Base-by-base conservation (phyloP, 805 yeast species). In the Candida railenensis region DNA sequence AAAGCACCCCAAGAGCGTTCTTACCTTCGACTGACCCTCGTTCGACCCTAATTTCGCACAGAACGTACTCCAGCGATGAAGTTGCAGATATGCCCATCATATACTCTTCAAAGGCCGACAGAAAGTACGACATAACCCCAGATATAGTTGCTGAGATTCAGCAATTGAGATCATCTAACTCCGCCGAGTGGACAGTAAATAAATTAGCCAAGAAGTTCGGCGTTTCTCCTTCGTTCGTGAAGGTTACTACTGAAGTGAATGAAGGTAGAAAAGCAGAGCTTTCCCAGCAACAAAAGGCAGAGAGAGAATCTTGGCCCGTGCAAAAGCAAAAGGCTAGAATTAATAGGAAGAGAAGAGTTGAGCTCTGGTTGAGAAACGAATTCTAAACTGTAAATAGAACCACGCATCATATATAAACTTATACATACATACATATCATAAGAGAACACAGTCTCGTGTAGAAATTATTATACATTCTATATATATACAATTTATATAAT, bases 1-100 rank as follows among this genome's bases (percentile, higher is more conserved):
- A 80, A 63, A 77, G 69, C 61, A 83, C 94, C 2, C 95, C 96
- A 15, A 74, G 73, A 44, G 81, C 83, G 2, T 88, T 88, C 61
- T 63, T 88, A 47, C 89, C 94, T 9, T 52, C 66, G 4, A 65
- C 63, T 37, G 89, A 87, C 58, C 80, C 82, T 37, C 76, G 94
- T 53, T 71, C 74, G 44, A 66, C 62, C 2, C 54, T 73, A 9
- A 65, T 60, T 20, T 55, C 46, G 15, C 57, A 62, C 33, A 71
- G 66, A 11, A 44, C 53, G 1, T 67, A 61, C 55, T 61, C 69
- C 14, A 54, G 55, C 30, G 65, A 66, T 38, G 69, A 68, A 48
- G 55, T 72, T 46, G 57, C 58, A 21, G 62, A 69, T 45, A 68
- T 66, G 65, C 77, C 78, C 9, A 52, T 77, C 36, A 67, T 76